Conservation (phyloP, 176 grass and related monocot species). For the Dactylis glomerata region DNA sequence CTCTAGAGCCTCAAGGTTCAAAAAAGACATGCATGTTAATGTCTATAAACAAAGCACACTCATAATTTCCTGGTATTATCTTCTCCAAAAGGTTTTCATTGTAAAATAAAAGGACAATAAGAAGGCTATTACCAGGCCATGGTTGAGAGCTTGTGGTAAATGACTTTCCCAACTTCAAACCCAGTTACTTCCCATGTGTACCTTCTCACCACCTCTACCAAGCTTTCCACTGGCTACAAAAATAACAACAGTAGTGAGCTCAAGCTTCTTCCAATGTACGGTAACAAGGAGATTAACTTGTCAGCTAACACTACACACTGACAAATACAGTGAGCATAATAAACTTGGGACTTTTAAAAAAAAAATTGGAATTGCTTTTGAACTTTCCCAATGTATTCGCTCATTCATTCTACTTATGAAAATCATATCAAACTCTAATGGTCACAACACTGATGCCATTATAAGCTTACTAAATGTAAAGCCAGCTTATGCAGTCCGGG, state of each 20-base stretch:
- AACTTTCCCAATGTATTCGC: neutral
- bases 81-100: no score
- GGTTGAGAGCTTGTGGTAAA: no score
- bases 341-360: neutral
- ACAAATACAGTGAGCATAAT: neutral
- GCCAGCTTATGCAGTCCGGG: neutral
- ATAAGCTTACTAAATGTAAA: neutral
- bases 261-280: neutral
- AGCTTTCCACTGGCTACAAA: conserved; percentile 89
- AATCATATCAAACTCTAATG: neutral
- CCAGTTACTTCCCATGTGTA: conserved; percentile 91
- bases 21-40: neutral
- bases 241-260: conserved; percentile 13
- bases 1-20: neutral
- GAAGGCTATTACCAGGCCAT: no score
- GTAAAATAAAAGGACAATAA: no score
- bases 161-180: conserved; percentile 80
- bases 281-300: conserved; percentile 1
- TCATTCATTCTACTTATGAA: neutral
- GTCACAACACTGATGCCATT: neutral
- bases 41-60: neutral
- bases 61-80: no score
- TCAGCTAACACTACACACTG: neutral
- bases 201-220: conserved; percentile 97
- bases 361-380: neutral